A percentile compares a stretch with the other conserved stretches of the same genome.
Conservation (phyloP, 371 early-diverging fungal genomes). For the Sporodiniella umbellata region DNA sequence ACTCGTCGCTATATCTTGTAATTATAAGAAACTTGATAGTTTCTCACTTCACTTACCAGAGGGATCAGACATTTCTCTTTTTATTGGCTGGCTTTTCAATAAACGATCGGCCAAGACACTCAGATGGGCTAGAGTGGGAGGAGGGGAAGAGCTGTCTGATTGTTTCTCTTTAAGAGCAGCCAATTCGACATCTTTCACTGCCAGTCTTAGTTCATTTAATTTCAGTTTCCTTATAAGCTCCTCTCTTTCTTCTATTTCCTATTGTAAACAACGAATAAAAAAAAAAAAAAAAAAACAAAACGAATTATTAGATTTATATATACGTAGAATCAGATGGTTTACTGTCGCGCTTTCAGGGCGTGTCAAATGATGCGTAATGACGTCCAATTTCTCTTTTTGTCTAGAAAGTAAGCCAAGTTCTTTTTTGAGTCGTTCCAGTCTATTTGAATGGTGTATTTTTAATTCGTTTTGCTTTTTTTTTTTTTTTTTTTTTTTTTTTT, state of each 20-base stretch:
- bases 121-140: not conserved
- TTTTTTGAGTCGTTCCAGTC: slow-evolving; percentile 24
- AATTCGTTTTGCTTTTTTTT: slow-evolving; percentile 40
- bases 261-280: not conserved
- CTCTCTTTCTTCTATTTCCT: not conserved
- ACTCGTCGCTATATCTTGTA: not conserved
- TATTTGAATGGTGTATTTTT: slow-evolving; percentile 20
- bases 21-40: no score
- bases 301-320: no score
- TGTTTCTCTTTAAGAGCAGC: not conserved
- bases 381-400: slow-evolving; percentile 14
- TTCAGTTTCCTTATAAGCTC: slow-evolving; percentile 2
- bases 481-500: no score
- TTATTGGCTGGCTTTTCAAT: not conserved
- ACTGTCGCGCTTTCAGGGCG: no score
- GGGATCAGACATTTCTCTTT: no score
- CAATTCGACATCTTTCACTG: slow-evolving; percentile 7
- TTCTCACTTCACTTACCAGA: no score
- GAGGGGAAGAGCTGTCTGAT: slow-evolving; percentile 4
- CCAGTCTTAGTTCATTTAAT: slow-evolving; percentile 3
- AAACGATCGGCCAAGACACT: not conserved
- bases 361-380: not conserved
- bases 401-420: slow-evolving; percentile 26
- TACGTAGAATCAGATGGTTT: no score
- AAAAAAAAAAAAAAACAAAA: no score